Evolutionary conservation across 768 basidiomycete genomes (phyloP).

Genomic region (Trametopsis cervina): DNA sequence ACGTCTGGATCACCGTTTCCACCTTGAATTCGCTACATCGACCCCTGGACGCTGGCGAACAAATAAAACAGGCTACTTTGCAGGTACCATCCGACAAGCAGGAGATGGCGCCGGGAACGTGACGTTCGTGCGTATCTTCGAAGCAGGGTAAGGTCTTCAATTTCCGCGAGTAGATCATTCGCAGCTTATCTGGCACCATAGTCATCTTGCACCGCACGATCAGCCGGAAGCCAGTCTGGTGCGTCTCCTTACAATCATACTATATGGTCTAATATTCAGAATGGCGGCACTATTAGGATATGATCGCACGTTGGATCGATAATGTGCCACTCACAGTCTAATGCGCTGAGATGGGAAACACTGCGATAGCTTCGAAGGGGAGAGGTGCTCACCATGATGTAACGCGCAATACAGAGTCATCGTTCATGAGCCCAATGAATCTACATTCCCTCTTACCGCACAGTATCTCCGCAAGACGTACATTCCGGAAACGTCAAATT

Average conservation of each 20-base stretch:
- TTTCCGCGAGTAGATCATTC: background rate
- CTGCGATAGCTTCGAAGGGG: too few species aligned
- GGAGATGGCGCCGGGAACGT: constrained; percentile 40
- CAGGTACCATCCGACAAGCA: constrained; percentile 36
- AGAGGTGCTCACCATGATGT: too few species aligned
- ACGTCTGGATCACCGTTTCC: constrained; percentile 32
- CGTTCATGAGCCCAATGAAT: too few species aligned
- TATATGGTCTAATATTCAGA: background rate
- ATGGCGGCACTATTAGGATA: background rate
- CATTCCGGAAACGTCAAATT: too few species aligned
- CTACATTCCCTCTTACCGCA: too few species aligned
- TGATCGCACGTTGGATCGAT: constrained; percentile 6
- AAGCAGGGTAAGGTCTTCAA: constrained; percentile 32
- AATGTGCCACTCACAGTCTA: background rate
- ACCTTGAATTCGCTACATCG: constrained; percentile 28
- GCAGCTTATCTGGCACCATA: background rate
- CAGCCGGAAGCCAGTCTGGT: constrained; percentile 9
- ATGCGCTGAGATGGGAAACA: too few species aligned
- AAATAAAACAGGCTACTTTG: constrained; percentile 24
- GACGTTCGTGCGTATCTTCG: constrained; percentile 41
- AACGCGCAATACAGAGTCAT: too few species aligned
- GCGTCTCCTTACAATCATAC: background rate
- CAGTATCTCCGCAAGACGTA: too few species aligned
- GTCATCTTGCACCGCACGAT: constrained; percentile 7
- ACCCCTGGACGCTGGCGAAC: constrained; percentile 29